Conservation (phyloP, 192 early-diverging fungal species). For the Linderina pennispora region DNA sequence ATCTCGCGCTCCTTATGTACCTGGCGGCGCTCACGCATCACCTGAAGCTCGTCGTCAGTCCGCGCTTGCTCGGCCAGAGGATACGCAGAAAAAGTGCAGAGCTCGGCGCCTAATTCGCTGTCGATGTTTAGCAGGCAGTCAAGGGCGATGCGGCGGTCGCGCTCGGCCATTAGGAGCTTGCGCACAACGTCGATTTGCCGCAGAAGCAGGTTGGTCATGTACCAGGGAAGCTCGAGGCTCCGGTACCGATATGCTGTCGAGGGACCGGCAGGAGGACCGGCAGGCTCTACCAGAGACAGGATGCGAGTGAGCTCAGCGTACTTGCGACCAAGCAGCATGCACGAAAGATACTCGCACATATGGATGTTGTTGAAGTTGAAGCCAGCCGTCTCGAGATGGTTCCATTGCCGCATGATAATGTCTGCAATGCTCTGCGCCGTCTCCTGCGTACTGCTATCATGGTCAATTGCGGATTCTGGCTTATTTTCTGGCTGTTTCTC, state of each 20-base stretch:
- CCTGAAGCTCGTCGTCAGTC: conserved; percentile 11
- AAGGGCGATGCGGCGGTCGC: conserved; percentile 28
- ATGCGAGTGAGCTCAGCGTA: conserved; percentile 29
- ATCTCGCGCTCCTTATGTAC: conserved; percentile 31
- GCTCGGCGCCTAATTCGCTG: conserved; percentile 1
- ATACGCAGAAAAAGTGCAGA: background rate
- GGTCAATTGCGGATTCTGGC: background rate
- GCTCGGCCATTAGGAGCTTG: conserved; percentile 8
- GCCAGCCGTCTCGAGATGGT: conserved; percentile 13
- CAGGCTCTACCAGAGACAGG: conserved; percentile 23
- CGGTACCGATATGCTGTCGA: conserved; percentile 16
- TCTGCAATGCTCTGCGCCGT: conserved; percentile 13
- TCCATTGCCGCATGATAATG: conserved; percentile 23
- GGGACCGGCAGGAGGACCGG: no score
- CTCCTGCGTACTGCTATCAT: conserved; percentile 2
- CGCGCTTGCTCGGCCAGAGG: background rate
- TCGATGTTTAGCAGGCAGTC: conserved; percentile 11
- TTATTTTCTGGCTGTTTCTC: no score
- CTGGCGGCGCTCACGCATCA: conserved; percentile 25
- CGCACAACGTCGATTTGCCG: conserved; percentile 13
- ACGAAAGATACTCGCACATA: conserved; percentile 30
- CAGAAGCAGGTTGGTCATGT: conserved; percentile 9
- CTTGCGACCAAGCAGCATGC: conserved; percentile 32
- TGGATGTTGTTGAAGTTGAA: conserved; percentile 45
- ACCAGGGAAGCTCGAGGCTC: conserved; percentile 16